phyloP scores from a whole-genome alignment of 441 rosid genomes.

The Mallotus repandus region DNA sequence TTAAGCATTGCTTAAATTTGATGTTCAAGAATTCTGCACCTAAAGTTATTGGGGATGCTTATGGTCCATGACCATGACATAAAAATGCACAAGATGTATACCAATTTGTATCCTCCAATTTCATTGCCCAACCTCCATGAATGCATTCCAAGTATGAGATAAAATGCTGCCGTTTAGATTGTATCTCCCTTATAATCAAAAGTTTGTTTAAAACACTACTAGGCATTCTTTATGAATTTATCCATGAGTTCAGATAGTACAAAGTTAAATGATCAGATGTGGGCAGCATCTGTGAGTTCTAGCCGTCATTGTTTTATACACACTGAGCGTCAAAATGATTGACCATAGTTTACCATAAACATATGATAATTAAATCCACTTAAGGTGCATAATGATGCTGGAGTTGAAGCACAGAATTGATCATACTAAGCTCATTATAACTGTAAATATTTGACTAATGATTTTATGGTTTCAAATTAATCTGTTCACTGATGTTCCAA shows the following conservation, averaged over 20 bases:
- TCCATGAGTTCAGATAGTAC: no score
- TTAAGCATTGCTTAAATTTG: not conserved
- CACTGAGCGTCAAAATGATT: not conserved
- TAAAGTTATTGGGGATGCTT: not conserved
- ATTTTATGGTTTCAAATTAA: not conserved
- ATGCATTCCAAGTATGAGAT: not conserved
- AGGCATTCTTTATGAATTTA: not conserved
- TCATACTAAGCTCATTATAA: not conserved
- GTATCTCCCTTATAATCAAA: not conserved
- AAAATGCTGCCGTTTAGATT: not conserved
- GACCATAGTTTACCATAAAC: no score
- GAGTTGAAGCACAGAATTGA: not conserved
- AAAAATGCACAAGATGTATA: not conserved
- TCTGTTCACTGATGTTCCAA: not conserved
- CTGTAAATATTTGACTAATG: no score
- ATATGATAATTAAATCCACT: no score
- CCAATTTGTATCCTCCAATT: not conserved
- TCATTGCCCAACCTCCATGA: not conserved
- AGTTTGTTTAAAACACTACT: not conserved
- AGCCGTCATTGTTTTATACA: not conserved
- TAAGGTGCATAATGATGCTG: not conserved
- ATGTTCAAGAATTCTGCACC: not conserved
- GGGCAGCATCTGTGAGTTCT: not conserved
- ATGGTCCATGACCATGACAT: not conserved
- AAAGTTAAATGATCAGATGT: no score